Conservation (phyloP, 179 eudicot genomes). For the Beta macrorhiza region DNA sequence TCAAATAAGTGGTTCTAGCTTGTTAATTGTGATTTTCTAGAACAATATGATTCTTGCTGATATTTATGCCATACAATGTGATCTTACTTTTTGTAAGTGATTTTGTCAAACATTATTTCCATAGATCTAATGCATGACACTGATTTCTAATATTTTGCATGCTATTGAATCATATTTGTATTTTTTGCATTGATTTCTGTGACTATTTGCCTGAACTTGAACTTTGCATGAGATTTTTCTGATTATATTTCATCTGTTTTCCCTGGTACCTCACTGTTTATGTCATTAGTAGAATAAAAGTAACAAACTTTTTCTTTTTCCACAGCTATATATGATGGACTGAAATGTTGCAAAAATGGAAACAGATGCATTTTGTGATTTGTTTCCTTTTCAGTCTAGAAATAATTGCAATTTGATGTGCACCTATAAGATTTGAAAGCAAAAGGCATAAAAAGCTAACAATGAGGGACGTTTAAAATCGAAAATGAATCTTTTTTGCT, state of each 20-base stretch:
- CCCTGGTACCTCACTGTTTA: too few species aligned
- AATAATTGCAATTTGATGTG: neutral
- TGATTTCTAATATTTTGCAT: neutral
- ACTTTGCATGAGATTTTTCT: neutral
- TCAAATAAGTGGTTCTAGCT: too few species aligned
- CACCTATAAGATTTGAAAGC: too few species aligned
- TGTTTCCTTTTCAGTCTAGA: neutral
- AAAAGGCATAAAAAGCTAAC: too few species aligned
- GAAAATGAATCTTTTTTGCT: too few species aligned
- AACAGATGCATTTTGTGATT: neutral
- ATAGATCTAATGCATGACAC: neutral
- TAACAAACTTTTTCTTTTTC: neutral
- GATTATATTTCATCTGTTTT: neutral
- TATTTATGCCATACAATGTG: neutral
- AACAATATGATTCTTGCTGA: neutral
- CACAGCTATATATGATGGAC: neutral
- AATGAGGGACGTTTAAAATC: too few species aligned
- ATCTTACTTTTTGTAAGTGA: too few species aligned
- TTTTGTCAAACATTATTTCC: neutral
- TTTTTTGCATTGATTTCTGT: neutral
- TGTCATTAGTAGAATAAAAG: neutral
- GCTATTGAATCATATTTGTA: neutral
- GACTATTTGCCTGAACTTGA: neutral
- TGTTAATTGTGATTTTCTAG: neutral
- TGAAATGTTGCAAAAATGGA: slow-evolving; percentile 2